Evolutionary conservation across 495 filamentous ascomycete genomes (phyloP).

Genomic region (Podospora comata): DNA sequence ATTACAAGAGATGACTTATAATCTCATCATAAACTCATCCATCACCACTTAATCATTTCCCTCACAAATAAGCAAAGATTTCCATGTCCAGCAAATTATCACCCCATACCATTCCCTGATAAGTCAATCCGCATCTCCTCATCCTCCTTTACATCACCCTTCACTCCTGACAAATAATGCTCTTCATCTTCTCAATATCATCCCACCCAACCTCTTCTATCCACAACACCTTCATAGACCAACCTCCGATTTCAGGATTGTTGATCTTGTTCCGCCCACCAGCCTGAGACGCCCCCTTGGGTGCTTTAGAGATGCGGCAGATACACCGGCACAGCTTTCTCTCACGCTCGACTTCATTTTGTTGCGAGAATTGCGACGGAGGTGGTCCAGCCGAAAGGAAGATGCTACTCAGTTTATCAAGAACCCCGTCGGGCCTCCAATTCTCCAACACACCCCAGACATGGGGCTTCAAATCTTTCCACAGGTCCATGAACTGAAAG

Average conservation of each 20-base stretch:
- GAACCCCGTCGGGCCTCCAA: slow-evolving; percentile 45
- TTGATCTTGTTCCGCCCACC: not conserved
- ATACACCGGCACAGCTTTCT: slow-evolving; percentile 52
- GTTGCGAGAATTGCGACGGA: slow-evolving; percentile 2
- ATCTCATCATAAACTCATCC: not conserved
- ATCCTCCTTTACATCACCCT: not conserved
- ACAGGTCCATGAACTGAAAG: slow-evolving; percentile 59
- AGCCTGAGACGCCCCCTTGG: slow-evolving; percentile 27
- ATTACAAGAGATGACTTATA: not conserved
- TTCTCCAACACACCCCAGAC: slow-evolving; percentile 48
- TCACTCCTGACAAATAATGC: slow-evolving; percentile 22
- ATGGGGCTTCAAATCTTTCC: slow-evolving; percentile 53
- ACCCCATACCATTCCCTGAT: not conserved
- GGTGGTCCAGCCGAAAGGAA: slow-evolving; percentile 31
- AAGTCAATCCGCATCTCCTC: not conserved
- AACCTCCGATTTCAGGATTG: slow-evolving; percentile 27
- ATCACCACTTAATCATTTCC: not conserved
- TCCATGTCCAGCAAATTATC: not conserved
- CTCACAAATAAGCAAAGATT: not conserved
- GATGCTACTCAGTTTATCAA: slow-evolving; percentile 45
- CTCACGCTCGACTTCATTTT: not conserved
- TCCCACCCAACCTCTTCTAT: slow-evolving; percentile 55
- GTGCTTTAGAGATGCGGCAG: slow-evolving; percentile 46
- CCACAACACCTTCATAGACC: slow-evolving; percentile 47
- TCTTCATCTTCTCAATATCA: slow-evolving; percentile 43